These are phyloP conservation scores for Diaporthe sp. DNA, from an alignment of 2,329 filamentous ascomycete genomes.

Conservation along the genomic window DNA sequence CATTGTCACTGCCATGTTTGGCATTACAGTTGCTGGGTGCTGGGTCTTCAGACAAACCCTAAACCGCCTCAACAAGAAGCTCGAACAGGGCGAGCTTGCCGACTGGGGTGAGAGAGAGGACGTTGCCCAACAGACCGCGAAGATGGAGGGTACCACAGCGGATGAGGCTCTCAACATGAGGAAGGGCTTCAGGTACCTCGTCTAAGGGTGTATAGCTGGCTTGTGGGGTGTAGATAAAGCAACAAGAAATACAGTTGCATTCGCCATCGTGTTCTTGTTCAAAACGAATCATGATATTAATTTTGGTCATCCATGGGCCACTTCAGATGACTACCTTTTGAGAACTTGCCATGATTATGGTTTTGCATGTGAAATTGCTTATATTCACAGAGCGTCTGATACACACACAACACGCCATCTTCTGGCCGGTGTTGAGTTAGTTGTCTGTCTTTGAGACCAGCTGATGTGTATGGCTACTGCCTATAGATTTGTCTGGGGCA, in stretches of 20 bases:
- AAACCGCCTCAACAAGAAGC: constrained; percentile 56
- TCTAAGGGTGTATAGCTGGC: constrained; percentile 42
- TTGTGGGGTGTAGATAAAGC: background rate
- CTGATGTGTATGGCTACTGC: too few species aligned
- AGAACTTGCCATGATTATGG: background rate
- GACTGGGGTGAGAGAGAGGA: constrained; percentile 49
- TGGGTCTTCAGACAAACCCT: constrained; percentile 59
- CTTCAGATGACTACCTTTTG: background rate
- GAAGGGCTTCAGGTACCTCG: constrained; percentile 59
- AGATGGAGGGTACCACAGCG: constrained; percentile 50
- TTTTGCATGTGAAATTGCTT: background rate
- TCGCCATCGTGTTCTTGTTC: background rate
- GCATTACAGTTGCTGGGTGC: constrained; percentile 65
- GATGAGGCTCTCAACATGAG: constrained; percentile 57
- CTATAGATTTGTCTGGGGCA: too few species aligned
- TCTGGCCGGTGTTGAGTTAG: background rate
- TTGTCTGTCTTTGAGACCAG: too few species aligned
- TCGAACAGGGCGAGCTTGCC: constrained; percentile 53
- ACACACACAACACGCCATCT: background rate
- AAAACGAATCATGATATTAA: background rate
- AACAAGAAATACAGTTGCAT: background rate
- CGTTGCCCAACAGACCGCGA: constrained; percentile 52
- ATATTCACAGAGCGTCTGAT: background rate
- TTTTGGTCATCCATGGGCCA: background rate
- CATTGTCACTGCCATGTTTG: constrained; percentile 74